Evolutionary conservation across 306 rosid species (phyloP), one percentile per base, ranked within the genome.

Genomic region (Cicer chorassanicum): DNA sequence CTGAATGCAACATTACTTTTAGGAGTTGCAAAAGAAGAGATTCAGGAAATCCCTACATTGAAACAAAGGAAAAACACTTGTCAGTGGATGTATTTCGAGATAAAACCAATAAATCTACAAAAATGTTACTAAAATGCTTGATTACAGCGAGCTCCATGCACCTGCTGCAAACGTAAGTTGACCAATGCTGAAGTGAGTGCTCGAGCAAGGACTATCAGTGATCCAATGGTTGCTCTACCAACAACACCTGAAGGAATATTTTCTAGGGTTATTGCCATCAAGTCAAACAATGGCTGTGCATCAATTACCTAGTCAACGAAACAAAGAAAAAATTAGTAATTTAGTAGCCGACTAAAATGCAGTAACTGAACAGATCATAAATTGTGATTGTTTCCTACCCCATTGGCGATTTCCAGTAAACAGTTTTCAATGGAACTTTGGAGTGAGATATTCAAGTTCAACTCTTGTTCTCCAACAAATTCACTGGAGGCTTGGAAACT

Each of bases 401-500:
- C 91, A 75, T 82, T 90, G 21, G 92, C 89, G 16, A 92, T 92
- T 89, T 90, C 97, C 60, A 90, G 83, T 74, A 95, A 83, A 87
- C 99, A 95, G 65, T 88, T 89, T 62, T 90, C 92, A 44, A 95
- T 92, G 71, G 98, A 92, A 83, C 81, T 92, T 79, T 90, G 98
- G 51, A 95, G 98, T 70, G 82, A 76, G 64, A 84, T 66, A 85
- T 90, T 92, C 73, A 84, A 71, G 82, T 88, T 87, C 54, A 87
- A 78, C 75, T 95, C 98, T 75, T 84, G 92, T 83, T 90, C 98
- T 49, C 92, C 96, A 82, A 82, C 89, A 48, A 80, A 78, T 76
- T 88, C 96, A 82, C 76, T 73, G 34, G 97, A 85, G 78, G 93
- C 81, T 69, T 81, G 85, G 57, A 81, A 73, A 34, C 99, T 90